Evolutionary conservation across 2,329 filamentous ascomycete species (phyloP), one percentile per base, ranked within the genome.

Genomic region (Colletotrichum tropicale): DNA sequence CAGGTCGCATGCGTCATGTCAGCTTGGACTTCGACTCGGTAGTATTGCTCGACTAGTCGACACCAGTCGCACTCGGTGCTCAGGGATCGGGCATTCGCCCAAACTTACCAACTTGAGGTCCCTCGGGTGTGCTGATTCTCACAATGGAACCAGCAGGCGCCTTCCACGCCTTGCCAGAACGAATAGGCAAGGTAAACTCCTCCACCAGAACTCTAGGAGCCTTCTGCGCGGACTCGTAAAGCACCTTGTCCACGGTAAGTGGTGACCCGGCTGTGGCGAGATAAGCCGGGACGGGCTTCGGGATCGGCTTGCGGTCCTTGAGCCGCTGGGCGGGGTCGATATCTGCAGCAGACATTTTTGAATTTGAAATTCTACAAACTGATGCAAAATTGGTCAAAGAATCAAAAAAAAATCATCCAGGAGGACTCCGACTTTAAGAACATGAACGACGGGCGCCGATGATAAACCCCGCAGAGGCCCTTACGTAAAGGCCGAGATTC

Each of bases 141-240:
- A 95, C 91, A 72, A 97, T 89, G 65, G 89, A 89, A 5, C 94
- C 94, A 2, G 91, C 91, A 0, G 91, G 89, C 0, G 94, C 94
- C 64, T 89, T 88, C 93, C 94, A 97, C 2, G 95, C 94, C 75
- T 88, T 88, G 1, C 93, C 95, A 3, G 93, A 94, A 38, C 95
- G 92, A 34, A 95, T 94, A 0, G 94, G 93, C 32, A 97, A 86
- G 3, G 89, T 90, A 78, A 94, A 93, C 8, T 90, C 86, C 4
- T 89, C 81, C 8, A 87, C 38, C 2, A 88, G 79, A 1, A 83
- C 79, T 0, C 89, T 84, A 0, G 85, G 84, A 0, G 87, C 87
- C 5, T 82, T 76, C 48, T 92, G 90, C 24, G 96, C 90, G 3
- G 91, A 87, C 6, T 92, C 88, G 85, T 97, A 95, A 8, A 87